Evolutionary conservation across 805 yeast genomes (phyloP), one percentile per base, ranked within the genome.

Genomic region (Sugiyamaella chiloensis): DNA sequence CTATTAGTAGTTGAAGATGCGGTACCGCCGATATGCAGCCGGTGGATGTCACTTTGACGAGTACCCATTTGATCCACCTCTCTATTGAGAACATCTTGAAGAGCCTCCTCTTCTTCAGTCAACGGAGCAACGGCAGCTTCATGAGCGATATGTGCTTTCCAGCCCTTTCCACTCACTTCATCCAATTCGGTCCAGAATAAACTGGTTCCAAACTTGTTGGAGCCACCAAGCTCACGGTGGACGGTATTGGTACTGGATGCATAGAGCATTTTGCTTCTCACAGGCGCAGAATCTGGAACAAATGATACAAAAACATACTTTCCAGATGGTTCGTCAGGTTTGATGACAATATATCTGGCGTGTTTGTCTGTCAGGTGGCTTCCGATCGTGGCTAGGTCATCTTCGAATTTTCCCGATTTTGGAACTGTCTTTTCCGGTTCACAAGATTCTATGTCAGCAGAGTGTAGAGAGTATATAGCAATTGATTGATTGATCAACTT

Each of bases 221-320:
- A 59, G 4, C 76, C 75, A 6, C 96, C 96, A 32, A 91, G 71
- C 52, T 84, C 83, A 56, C 85, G 79, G 47, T 86, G 68, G 30
- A 93, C 66, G 1, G 93, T 80, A 63, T 80, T 84, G 52, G 87
- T 87, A 8, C 95, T 82, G 2, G 96, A 87, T 3, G 98, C 98
- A 64, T 90, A 93, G 42, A 93, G 72, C 97, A 93, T 93, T 64
- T 91, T 93, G 48, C 77, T 74, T 49, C 89, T 77, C 31, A 91
- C 90, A 2, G 83, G 80, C 6, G 96, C 86, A 43, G 66, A 65
- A 63, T 91, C 97, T 0, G 99, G 97, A 45, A 91, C 90, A 67
- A 75, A 90, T 17, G 93, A 80, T 40, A 89, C 76, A 58, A 91
- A 89, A 2, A 79, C 74, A 51, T 69, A 72, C n/a, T 60, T 60